Evolutionary conservation across 2,329 filamentous ascomycete species (phyloP).

Genomic region (Pseudocercospora cruenta): DNA sequence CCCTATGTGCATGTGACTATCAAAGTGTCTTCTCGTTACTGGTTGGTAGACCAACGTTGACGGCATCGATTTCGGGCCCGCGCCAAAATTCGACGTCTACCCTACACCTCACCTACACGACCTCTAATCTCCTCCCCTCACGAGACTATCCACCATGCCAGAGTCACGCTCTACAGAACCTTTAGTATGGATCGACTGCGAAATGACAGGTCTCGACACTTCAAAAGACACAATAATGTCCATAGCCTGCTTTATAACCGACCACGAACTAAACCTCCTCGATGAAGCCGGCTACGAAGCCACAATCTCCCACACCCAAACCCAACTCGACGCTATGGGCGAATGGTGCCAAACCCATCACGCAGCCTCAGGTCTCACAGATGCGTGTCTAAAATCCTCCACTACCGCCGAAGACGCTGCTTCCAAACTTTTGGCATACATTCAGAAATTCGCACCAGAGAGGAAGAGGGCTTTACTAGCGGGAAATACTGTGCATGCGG

Average conservation of each 20-base stretch:
- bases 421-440: slow-evolving; percentile 73
- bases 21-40: too few relatives aligned
- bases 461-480: slow-evolving; percentile 73
- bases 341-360: slow-evolving; percentile 88
- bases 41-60: neutral
- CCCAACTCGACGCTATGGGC: slow-evolving; percentile 77
- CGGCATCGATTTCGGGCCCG: neutral
- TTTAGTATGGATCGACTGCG: slow-evolving; percentile 85
- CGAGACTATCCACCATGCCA: slow-evolving; percentile 37
- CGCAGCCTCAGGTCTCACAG: slow-evolving; percentile 76
- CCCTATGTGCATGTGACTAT: too few relatives aligned
- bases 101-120: neutral
- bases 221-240: slow-evolving; percentile 31
- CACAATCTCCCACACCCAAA: slow-evolving; percentile 72
- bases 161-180: slow-evolving; percentile 62
- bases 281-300: slow-evolving; percentile 79
- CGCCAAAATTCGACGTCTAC: neutral
- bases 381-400: slow-evolving; percentile 72
- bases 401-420: slow-evolving; percentile 75
- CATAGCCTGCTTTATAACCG: slow-evolving; percentile 63
- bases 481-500: slow-evolving; percentile 91
- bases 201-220: slow-evolving; percentile 86
- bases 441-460: slow-evolving; percentile 71
- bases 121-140: neutral
- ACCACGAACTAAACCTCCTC: slow-evolving; percentile 73